Percentiles rank a stretch among this genome's conserved stretches.
phyloP scores from a whole-genome alignment of 2,329 filamentous ascomycete species.

The Ceratocystiopsis minuta region DNA sequence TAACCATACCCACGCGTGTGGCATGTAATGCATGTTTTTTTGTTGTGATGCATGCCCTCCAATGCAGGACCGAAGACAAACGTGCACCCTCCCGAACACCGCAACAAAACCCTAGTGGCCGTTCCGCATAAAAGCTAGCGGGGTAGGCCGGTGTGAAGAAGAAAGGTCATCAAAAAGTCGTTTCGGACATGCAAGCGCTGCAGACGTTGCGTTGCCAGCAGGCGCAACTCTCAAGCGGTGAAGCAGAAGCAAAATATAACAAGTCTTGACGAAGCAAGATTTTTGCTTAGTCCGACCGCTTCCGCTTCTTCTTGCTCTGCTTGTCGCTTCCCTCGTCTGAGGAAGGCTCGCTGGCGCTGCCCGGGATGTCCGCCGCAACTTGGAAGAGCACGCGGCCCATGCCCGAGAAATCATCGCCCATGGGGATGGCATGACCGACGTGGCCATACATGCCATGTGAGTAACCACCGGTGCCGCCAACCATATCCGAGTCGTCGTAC shows the following conservation, averaged over 20 bases:
- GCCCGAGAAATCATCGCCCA: conserved; percentile 44
- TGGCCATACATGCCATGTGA: too few species aligned
- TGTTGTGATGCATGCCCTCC: neutral
- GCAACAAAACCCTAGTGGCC: conserved; percentile 9
- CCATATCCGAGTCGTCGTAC: conserved; percentile 48
- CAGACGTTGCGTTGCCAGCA: neutral
- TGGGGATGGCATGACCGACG: conserved; percentile 10
- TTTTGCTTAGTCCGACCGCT: conserved; percentile 44
- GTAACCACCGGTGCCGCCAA: conserved; percentile 14
- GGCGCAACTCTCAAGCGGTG: too few species aligned
- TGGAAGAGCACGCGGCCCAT: conserved; percentile 70
- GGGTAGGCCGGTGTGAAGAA: conserved; percentile 11
- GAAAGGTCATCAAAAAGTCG: conserved; percentile 13
- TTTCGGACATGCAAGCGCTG: neutral
- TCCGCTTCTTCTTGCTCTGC: conserved; percentile 57
- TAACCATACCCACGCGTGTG: conserved; percentile 3
- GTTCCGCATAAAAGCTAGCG: conserved; percentile 11
- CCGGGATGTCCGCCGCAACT: conserved; percentile 54
- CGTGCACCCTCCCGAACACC: conserved; percentile 4
- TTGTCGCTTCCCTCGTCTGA: conserved; percentile 34
- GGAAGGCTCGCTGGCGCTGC: conserved; percentile 40
- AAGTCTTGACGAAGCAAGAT: neutral
- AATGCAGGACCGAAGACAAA: conserved; percentile 2
- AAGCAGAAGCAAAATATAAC: neutral
- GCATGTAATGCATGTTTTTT: conserved; percentile 3